Conservation (phyloP, 2,329 filamentous ascomycete genomes). For the Didymella pomorum region DNA sequence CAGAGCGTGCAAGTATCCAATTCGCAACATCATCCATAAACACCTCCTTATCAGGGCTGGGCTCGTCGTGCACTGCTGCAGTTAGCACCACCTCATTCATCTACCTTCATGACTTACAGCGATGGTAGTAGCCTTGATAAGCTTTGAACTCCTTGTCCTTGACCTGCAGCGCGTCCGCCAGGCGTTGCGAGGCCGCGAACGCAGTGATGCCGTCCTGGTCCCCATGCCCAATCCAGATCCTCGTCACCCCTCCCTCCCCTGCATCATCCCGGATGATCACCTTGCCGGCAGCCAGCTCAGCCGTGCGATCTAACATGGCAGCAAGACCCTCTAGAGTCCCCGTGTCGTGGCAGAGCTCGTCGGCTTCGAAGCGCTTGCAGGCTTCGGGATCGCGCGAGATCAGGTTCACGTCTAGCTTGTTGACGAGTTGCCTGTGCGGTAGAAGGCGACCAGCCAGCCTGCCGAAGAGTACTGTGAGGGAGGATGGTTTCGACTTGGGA, state of each 20-base stretch:
- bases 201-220: slow-evolving; percentile 75
- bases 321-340: slow-evolving; percentile 85
- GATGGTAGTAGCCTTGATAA: slow-evolving; percentile 83
- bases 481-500: slow-evolving; percentile 68
- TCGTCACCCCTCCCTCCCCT: slow-evolving; percentile 64
- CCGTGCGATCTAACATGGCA: slow-evolving; percentile 77
- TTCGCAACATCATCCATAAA: slow-evolving; percentile 48
- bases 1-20: slow-evolving; percentile 48
- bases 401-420: slow-evolving; percentile 69
- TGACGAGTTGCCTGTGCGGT: slow-evolving; percentile 71
- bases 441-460: slow-evolving; percentile 72
- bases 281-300: slow-evolving; percentile 65
- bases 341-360: slow-evolving; percentile 79
- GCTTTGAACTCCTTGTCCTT: slow-evolving; percentile 74
- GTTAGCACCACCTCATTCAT: slow-evolving; percentile 23
- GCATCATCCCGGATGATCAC: slow-evolving; percentile 54
- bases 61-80: slow-evolving; percentile 49
- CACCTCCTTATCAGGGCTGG: slow-evolving; percentile 43
- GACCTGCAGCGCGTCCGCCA: slow-evolving; percentile 65
- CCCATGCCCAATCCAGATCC: slow-evolving; percentile 78
- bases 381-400: slow-evolving; percentile 73
- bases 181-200: slow-evolving; percentile 69
- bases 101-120: slow-evolving; percentile 55
- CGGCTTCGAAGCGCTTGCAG: slow-evolving; percentile 66
- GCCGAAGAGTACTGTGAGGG: slow-evolving; percentile 70